Percentiles rank a stretch among this genome's conserved stretches.
phyloP scores from a whole-genome alignment of 768 basidiomycete species.

The Suillus subalutaceus region DNA sequence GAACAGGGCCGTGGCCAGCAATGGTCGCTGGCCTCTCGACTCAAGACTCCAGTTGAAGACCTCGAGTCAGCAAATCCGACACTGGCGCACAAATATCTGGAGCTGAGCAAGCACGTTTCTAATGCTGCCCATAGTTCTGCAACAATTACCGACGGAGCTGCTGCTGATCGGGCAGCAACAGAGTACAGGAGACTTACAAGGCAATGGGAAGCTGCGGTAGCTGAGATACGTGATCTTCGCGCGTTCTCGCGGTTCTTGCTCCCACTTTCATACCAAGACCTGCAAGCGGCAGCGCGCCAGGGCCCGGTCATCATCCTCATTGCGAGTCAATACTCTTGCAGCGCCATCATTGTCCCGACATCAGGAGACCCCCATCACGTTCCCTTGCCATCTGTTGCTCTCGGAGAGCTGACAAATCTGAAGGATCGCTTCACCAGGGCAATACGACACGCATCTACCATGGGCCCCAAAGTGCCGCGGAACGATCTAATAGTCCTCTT shows the following conservation, averaged over 20 bases:
- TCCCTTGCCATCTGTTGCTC: constrained; percentile 19
- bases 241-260: constrained; percentile 22
- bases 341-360: constrained; percentile 16
- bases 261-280: constrained; percentile 16
- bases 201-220: constrained; percentile 10
- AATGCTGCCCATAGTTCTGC: not conserved
- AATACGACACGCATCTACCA: constrained; percentile 11
- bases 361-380: constrained; percentile 11
- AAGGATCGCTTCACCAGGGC: constrained; percentile 9
- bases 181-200: constrained; percentile 15
- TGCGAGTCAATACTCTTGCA: constrained; percentile 17
- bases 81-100: no score
- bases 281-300: constrained; percentile 18
- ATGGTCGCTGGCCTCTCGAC: no score
- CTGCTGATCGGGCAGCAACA: constrained; percentile 5
- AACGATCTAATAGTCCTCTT: constrained; percentile 6
- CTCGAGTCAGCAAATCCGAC: no score
- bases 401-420: constrained; percentile 18
- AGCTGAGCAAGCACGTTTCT: no score
- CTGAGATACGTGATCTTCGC: constrained; percentile 14
- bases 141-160: not conserved
- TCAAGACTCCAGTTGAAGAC: no score
- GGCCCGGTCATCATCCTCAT: constrained; percentile 26
- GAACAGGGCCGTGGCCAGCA: no score
- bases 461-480: constrained; percentile 16